Base-by-base conservation (phyloP, 1,284 basidiomycete genomes). In the Rhodotorula sp. region DNA sequence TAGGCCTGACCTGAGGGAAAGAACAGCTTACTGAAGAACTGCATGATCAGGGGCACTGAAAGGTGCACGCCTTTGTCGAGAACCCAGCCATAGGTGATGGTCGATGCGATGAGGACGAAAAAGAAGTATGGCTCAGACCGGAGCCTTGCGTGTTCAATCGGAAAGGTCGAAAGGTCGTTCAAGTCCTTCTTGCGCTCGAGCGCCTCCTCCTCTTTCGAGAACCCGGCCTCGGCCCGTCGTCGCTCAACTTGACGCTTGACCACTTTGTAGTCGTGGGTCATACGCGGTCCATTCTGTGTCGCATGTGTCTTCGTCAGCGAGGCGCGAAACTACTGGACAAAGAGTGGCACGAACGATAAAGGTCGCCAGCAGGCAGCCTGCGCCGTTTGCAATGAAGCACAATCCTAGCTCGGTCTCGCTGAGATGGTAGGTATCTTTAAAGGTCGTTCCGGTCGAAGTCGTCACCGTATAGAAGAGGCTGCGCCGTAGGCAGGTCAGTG, bases 311-410 rank as follows among this genome's bases (percentile, higher is more conserved):
- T 34, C 34, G 34, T 18, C 49, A 51, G 49, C 14, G 7, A 51
- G 49, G 23, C 6, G 49, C 49, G 49, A 5, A 51, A 1, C 18
- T 21, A 51, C 14, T 43, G 10, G 39, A 10, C 39, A 14, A 43
- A 43, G 1, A 43, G 39, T 43, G 39, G 39, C 39, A 43, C 39
- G 39, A 10, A 51, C 49, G 20, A 77, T 61, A 59, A 79, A 80
- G 73, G 73, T 78, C 65, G 63, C 74, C 64, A 75, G 58, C 63
- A 77, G 72, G 56, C 74, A 72, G 15, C 81, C 82, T 43, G 72
- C 70, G 5, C 89, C 90, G 67, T 89, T 84, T 1, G 86, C 83
- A 58, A 92, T 82, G 81, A 87, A 92, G 79, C 88, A 91, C 14
- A 91, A 80, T 0, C 90, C 90, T 49, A 88, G 51, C 34, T 65